phyloP scores from a whole-genome alignment of 23 red algal genomes.

The Agarophyton chilense region DNA sequence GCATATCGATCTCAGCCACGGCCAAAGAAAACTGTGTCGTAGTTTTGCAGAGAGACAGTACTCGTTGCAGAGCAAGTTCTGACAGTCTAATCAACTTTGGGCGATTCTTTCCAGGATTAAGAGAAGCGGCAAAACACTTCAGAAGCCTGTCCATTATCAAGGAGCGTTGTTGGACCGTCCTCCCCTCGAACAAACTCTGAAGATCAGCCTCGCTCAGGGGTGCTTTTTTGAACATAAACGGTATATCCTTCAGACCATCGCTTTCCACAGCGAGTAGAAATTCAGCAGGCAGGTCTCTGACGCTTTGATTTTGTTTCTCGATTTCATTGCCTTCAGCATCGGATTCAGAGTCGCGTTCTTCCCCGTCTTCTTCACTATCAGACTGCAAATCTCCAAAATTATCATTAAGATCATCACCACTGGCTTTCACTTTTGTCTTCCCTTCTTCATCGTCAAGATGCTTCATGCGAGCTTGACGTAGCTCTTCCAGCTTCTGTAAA shows the following conservation, averaged over 20 bases:
- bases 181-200: conserved; percentile 32
- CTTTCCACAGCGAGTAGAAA: not conserved
- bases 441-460: conserved; percentile 43
- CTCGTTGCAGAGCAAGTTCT: conserved; percentile 10
- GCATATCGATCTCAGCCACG: conserved; percentile 65
- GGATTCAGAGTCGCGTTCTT: conserved; percentile 43
- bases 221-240: conserved; percentile 53
- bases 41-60: conserved; percentile 14
- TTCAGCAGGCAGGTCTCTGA: not conserved
- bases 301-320: not conserved
- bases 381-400: not conserved
- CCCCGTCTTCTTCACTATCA: conserved; percentile 16
- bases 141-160: conserved; percentile 43
- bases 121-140: conserved; percentile 67
- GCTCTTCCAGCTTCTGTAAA: conserved; percentile 35
- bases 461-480: conserved; percentile 44
- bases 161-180: conserved; percentile 23
- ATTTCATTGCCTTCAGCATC: not conserved
- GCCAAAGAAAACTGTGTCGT: not conserved
- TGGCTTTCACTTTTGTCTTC: not conserved
- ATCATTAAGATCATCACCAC: conserved; percentile 1
- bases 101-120: conserved; percentile 50
- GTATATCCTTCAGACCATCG: conserved; percentile 32
- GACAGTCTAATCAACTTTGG: conserved; percentile 31
- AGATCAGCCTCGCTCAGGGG: conserved; percentile 17